Percentiles rank a stretch among this genome's conserved stretches.
Evolutionary conservation across 306 rosid genomes (phyloP).

Genomic region (Medicago truncatula): MtrunA17r5.0-ANR NC_053049.1:44024001-44024500

Average conservation of each 20-base stretch:
- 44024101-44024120: conserved; percentile 76
- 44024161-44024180: background rate
- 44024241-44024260: too few species aligned
- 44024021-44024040: conserved; percentile 79
- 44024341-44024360: conserved; percentile 1
- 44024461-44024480: conserved; percentile 76
- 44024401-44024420: conserved; percentile 93
- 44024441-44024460: conserved; percentile 72
- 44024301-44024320: too few species aligned
- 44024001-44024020: conserved; percentile 63
- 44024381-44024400: conserved; percentile 60
- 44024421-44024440: conserved; percentile 73
- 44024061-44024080: conserved; percentile 76
- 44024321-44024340: background rate
- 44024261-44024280: background rate
- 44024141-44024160: conserved; percentile 34
- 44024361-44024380: background rate
- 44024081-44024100: conserved; percentile 78
- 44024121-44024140: conserved; percentile 86
- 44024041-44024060: conserved; percentile 74
- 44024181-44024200: background rate
- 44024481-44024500: conserved; percentile 77
- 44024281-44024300: too few species aligned
- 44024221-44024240: too few species aligned
- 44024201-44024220: too few species aligned